phyloP scores from a whole-genome alignment of 441 rosid genomes.

The Monsonia emarginata region DNA sequence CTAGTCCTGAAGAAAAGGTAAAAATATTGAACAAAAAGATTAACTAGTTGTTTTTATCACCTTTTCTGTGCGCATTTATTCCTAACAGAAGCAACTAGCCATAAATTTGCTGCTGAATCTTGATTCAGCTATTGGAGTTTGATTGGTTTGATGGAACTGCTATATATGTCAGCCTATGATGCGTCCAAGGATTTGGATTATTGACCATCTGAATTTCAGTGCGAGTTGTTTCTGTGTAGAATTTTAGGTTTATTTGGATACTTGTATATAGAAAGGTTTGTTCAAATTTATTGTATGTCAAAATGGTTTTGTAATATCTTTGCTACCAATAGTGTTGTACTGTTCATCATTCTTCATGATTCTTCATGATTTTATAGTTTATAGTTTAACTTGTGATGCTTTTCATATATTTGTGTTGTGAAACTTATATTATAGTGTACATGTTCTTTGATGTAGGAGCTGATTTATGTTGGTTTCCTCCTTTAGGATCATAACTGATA shows the following conservation, averaged over 20 bases:
- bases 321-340: not conserved
- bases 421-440: not conserved
- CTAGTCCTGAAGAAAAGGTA: no score
- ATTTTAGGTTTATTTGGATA: not conserved
- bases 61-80: no score
- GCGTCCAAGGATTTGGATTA: no score
- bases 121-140: no score
- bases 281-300: not conserved
- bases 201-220: not conserved
- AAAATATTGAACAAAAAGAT: no score
- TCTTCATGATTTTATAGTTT: not conserved
- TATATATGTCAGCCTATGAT: no score
- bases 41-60: no score
- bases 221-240: not conserved
- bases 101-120: no score
- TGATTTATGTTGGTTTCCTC: not conserved
- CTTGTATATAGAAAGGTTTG: no score
- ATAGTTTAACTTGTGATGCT: not conserved
- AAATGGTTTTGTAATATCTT: not conserved
- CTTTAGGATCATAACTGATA: not conserved
- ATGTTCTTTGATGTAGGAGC: not conserved
- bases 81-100: no score
- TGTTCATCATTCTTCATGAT: not conserved
- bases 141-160: no score
- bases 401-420: not conserved